phyloP scores from a whole-genome alignment of 495 filamentous ascomycete species.

The Ascobolus immersus region DNA sequence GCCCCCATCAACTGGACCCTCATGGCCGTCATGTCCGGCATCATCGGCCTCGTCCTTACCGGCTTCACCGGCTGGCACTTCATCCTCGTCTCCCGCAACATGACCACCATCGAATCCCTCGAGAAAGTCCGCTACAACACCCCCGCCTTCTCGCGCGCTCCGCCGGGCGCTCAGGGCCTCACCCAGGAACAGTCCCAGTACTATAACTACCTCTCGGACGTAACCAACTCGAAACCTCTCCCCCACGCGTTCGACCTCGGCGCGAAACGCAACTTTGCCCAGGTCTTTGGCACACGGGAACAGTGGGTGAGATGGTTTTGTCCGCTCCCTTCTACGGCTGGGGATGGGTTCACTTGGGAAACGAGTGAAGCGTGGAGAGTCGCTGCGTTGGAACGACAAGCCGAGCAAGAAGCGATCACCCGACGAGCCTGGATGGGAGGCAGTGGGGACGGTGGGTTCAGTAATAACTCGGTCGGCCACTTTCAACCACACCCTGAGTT shows the following conservation, averaged over 20 bases:
- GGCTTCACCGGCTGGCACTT: conserved; percentile 92
- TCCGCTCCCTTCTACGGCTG: conserved; percentile 60
- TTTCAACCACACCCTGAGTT: conserved; percentile 4
- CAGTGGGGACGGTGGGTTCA: conserved; percentile 9
- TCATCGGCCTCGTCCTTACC: conserved; percentile 65
- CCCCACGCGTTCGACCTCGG: conserved; percentile 87
- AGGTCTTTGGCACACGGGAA: conserved; percentile 46
- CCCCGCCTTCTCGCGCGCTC: conserved; percentile 14
- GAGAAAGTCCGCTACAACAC: conserved; percentile 66
- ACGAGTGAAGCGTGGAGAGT: conserved; percentile 45
- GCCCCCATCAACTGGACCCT: conserved; percentile 81
- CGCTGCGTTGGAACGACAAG: conserved; percentile 32
- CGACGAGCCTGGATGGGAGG: conserved; percentile 28
- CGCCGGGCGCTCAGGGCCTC: conserved; percentile 25
- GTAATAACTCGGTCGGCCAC: conserved; percentile 7
- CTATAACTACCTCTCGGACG: conserved; percentile 66
- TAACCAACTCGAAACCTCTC: conserved; percentile 57
- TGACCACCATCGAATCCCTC: conserved; percentile 84
- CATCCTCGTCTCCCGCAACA: conserved; percentile 44
- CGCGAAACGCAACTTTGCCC: conserved; percentile 45
- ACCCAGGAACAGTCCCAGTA: conserved; percentile 40
- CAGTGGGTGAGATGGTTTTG: conserved; percentile 44
- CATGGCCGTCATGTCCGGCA: conserved; percentile 59
- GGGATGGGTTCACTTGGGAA: conserved; percentile 94
- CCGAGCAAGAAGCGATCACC: conserved; percentile 34